A percentile compares a stretch with the other conserved stretches of the same genome.
phyloP scores from a whole-genome alignment of 495 filamentous ascomycete species.

The Pseudoneurospora amorphoporcata region DNA sequence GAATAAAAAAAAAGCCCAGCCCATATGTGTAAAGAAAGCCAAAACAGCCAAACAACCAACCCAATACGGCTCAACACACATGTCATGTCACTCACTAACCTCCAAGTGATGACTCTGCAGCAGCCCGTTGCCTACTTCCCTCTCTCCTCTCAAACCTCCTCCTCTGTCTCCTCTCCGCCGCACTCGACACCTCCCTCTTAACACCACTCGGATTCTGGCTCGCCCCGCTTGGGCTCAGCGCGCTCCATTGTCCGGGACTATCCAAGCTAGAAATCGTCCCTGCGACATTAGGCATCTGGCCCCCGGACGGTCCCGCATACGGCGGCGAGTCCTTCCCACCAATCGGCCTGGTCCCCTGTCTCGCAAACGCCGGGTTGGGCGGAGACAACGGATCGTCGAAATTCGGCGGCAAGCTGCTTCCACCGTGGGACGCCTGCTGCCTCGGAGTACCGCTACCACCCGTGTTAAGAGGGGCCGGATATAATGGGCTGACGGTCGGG shows the following conservation, averaged over 20 bases:
- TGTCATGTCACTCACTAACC: neutral
- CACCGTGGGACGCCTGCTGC: neutral
- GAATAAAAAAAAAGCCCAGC: neutral
- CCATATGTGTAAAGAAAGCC: neutral
- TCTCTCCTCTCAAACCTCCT: constrained; percentile 39
- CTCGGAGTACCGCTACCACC: neutral
- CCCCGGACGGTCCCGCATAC: constrained; percentile 38
- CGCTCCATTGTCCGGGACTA: constrained; percentile 21
- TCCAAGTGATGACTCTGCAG: constrained; percentile 9
- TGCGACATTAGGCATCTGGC: constrained; percentile 16
- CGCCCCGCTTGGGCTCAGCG: constrained; percentile 24
- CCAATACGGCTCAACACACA: neutral
- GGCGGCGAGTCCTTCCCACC: constrained; percentile 42
- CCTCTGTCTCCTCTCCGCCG: constrained; percentile 35
- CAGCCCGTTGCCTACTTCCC: constrained; percentile 16
- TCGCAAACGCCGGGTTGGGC: constrained; percentile 36
- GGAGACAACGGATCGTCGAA: constrained; percentile 27
- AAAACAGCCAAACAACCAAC: neutral
- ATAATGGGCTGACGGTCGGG: constrained; percentile 1
- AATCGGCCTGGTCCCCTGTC: constrained; percentile 6
- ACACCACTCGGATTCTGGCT: constrained; percentile 6
- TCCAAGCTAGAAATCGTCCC: constrained; percentile 34
- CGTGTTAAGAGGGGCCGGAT: constrained; percentile 1
- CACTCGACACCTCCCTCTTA: constrained; percentile 2
- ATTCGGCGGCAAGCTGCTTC: neutral